A percentile compares a stretch with the other conserved stretches of the same genome.
phyloP scores from a whole-genome alignment of 2,329 filamentous ascomycete species.

The Fusarium zealandicum region DNA sequence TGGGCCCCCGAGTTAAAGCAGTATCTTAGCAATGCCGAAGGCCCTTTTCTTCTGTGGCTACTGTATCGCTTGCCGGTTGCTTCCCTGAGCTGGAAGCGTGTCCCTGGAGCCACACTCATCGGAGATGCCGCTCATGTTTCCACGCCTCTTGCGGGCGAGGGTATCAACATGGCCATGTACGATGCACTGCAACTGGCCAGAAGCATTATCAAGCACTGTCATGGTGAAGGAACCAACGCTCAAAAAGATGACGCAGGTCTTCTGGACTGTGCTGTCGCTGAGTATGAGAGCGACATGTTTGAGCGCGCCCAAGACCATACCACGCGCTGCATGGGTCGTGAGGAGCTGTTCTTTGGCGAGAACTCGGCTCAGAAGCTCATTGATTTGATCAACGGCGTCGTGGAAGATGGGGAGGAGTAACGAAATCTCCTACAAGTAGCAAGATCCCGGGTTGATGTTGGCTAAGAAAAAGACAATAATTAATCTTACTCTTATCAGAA shows the following conservation, averaged over 20 bases:
- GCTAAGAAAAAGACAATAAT: too few species aligned
- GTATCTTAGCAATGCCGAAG: constrained; percentile 35
- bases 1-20: constrained; percentile 42
- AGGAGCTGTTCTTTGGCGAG: background rate
- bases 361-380: background rate
- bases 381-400: background rate
- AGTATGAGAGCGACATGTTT: constrained; percentile 7
- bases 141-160: constrained; percentile 59
- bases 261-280: background rate
- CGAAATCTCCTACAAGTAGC: too few species aligned
- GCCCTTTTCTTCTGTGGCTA: constrained; percentile 27
- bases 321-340: background rate
- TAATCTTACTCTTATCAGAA: too few species aligned
- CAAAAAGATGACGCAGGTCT: fast-evolving
- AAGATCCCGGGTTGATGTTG: too few species aligned
- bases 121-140: constrained; percentile 64
- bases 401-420: background rate
- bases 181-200: constrained; percentile 56
- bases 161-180: constrained; percentile 60
- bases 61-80: constrained; percentile 53
- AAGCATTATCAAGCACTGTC: constrained; percentile 36
- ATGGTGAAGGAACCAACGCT: fast-evolving
- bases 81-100: constrained; percentile 48
- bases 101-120: constrained; percentile 55
- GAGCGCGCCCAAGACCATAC: constrained; percentile 3